Evolutionary conservation across 2,329 filamentous ascomycete genomes (phyloP), one percentile per base, ranked within the genome.

Genomic region (Penicillium sp.): DNA sequence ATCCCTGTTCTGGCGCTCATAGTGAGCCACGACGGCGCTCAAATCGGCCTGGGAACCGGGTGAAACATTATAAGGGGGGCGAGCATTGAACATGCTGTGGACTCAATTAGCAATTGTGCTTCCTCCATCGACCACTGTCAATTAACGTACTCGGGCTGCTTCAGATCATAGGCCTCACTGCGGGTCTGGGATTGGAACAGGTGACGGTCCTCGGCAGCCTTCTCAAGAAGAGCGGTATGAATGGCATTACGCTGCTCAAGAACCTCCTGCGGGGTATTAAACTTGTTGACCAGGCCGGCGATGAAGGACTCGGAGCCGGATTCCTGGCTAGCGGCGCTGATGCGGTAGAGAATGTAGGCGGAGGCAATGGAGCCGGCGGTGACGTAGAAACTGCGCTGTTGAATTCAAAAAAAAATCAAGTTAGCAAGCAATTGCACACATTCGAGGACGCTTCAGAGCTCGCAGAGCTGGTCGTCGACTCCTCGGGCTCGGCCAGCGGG

Each of bases 61-160:
- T 35, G 82, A 78, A 58, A 89, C 83, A 71, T 90, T 90, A 76
- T 81, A 87, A 16, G 87, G 87, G 1, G 85, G 85, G 55, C 85
- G 84, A 25, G 78, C 76, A 72, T 89, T 89, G 77, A 90, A 84
- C 65, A 84, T 78, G 68, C 87, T 90, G 55, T 2, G 19, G 30
- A 19, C 48, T 65, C 64, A 37, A 65, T 63, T 57, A 56, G 52
- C 25, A 19, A 43, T 51, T 35, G 14, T 38, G 4, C 19, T 19
- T 28, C 25, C 22, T 43, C 33, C 13, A 13, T 26, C 4, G 14
- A 40, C 25, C 11, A 49, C 5, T 28, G 26, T 19, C 25, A 19
- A 25, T 55, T 43, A 57, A 84, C 87, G 64, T 84, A 90, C 88
- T 90, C 88, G 37, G 85, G 86, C 69, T 84, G 87, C 71, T 77